Evolutionary conservation across 257 asterid species (phyloP), one percentile per base, ranked within the genome.

Genomic region (Solanum gandarillasii): DNA sequence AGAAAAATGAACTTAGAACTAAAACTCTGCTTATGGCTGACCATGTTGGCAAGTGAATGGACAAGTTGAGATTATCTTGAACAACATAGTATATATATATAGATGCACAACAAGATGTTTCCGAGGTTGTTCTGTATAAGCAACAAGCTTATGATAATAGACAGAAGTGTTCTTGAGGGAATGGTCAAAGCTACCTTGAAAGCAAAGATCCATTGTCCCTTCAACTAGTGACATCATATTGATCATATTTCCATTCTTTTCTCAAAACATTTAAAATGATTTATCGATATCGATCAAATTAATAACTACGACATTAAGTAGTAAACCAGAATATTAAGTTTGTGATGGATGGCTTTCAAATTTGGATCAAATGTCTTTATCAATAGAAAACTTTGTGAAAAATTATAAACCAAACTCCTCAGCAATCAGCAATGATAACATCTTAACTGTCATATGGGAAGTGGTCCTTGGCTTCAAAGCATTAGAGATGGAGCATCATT

Each of bases 121-220:
- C 7, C 48, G 60, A 29, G 73, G 58, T 81, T 82, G 82, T 48
- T 89, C 14, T 32, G 74, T 21, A 46, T 75, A 86, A 65, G 83
- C 83, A 29, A 88, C 89, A 88, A 67, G 65, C 85, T 89, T 86
- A 70, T 39, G 25, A 74, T 87, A 86, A 71, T 81, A 34, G 62
- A 87, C 88, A 92, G 88, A 90, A 92, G 90, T 92, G 89, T 85
- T 85, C 73, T 52, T 32, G 89, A 86, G 91, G 90, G 87, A 87
- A 88, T 67, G 89, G 38, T 52, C 83, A 86, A 43, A 72, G 87
- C 48, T 89, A 60, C 91, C 92, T 92, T 92, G 87, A 86, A 92
- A 91, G 94, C 93, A 90, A 92, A 92, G 94, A 87, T 87, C 81
- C 89, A 85, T 11, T 58, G 78, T 25, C 67, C 71, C 86, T 87